These are phyloP conservation scores for Polyporus tsugae DNA, from an alignment of 1,284 basidiomycete species.

Conservation along the genomic window DNA sequence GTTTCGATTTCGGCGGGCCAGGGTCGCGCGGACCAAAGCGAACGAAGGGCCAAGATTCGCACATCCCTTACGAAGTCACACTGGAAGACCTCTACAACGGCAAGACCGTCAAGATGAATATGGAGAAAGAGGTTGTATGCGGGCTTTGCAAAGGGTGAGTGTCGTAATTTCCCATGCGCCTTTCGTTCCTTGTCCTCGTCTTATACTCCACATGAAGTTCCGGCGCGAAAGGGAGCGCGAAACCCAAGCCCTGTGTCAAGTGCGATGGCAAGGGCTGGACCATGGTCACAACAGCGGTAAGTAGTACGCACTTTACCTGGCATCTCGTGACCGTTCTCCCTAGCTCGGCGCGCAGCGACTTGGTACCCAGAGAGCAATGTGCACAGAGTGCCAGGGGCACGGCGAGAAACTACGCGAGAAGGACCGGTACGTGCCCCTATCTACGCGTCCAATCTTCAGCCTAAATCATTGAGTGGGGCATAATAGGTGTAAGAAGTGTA, in stretches of 20 bases:
- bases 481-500: constrained; percentile 93
- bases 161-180: not conserved
- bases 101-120: constrained; percentile 88
- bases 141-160: constrained; percentile 82
- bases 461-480: not conserved
- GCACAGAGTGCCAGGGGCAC: constrained; percentile 82
- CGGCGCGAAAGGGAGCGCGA: constrained; percentile 83
- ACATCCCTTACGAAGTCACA: constrained; percentile 86
- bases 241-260: constrained; percentile 81
- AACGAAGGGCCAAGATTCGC: constrained; percentile 74
- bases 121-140: constrained; percentile 89
- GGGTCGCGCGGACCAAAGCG: constrained; percentile 50
- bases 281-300: constrained; percentile 66
- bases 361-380: constrained; percentile 64
- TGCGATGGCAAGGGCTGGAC: constrained; percentile 89
- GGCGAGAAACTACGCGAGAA: constrained; percentile 89
- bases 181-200: not conserved
- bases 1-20: constrained; percentile 62
- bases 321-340: constrained; percentile 17
- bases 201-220: constrained; percentile 54
- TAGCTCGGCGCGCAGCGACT: constrained; percentile 60
- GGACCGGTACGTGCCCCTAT: constrained; percentile 66
- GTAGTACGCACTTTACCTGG: constrained; percentile 27
- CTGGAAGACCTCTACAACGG: constrained; percentile 95
- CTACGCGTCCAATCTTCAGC: no score